Percentiles rank a stretch among this genome's conserved stretches.
Evolutionary conservation across 371 early-diverging fungal genomes (phyloP).

Genomic region (Mortierella sp.): DNA sequence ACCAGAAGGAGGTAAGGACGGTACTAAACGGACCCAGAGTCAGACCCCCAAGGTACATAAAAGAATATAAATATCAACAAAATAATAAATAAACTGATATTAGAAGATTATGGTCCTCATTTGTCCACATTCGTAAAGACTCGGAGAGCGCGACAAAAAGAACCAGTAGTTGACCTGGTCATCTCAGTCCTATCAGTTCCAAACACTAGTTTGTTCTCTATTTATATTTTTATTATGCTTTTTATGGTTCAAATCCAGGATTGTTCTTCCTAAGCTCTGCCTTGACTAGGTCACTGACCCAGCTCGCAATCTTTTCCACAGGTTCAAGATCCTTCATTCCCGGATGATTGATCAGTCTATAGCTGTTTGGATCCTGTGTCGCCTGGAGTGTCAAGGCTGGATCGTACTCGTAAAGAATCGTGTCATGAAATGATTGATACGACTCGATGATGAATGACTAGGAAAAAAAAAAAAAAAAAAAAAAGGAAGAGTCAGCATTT

Average conservation of each 20-base stretch:
- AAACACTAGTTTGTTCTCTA: too few species aligned
- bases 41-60: too few species aligned
- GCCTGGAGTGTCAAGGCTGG: constrained; percentile 39
- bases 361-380: constrained; percentile 27
- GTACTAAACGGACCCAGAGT: too few species aligned
- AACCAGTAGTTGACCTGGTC: too few species aligned
- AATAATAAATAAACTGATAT: too few species aligned
- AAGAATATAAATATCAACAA: too few species aligned
- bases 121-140: too few species aligned
- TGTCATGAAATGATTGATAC: constrained; percentile 71
- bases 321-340: constrained; percentile 34
- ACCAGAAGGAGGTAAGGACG: too few species aligned
- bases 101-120: too few species aligned
- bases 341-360: constrained; percentile 34
- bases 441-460: constrained; percentile 75
- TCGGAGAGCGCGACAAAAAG: too few species aligned
- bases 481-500: background rate
- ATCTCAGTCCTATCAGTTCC: too few species aligned
- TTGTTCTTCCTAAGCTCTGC: constrained; percentile 38
- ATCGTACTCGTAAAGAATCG: constrained; percentile 64
- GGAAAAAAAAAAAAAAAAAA: constrained; percentile 3
- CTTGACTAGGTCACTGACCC: constrained; percentile 37
- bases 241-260: constrained; percentile 14
- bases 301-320: constrained; percentile 29
- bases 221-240: too few species aligned